Evolutionary conservation across 495 filamentous ascomycete species (phyloP), one percentile per base, ranked within the genome.

Genomic region (Podospora sp.): DNA sequence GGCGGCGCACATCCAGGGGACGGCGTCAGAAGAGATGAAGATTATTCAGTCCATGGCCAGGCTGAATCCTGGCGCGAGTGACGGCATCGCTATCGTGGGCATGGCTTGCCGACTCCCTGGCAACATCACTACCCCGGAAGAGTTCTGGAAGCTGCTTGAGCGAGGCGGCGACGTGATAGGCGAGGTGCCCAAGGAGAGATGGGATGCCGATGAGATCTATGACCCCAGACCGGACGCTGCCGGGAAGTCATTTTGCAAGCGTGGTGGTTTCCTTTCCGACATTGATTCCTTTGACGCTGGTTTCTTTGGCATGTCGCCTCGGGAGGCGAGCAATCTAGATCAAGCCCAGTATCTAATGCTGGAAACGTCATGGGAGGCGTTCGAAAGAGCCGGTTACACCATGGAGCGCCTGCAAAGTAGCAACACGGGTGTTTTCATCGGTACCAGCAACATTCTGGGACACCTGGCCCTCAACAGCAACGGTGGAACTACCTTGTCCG

Each of bases 261-360:
- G 36, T 25, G 67, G 69, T 24, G 69, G 69, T 2, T 71, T 71
- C 51, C 65, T 62, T 29, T 12, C 49, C 35, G 51, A 35, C 14
- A 25, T 73, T 27, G 24, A 67, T 46, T 58, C 60, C 21, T 80
- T 80, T 59, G 80, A 82, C 58, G 35, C 70, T 9, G 68, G 69
- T 8, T 80, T 82, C 70, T 82, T 82, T 67, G 72, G 72, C 25
- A 76, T 82, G 55, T 76, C 74, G 9, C 78, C 78, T 14, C 73
- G 75, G 6, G 80, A 82, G 66, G 79, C 79, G 40, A 51, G 46
- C 6, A 51, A 69, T 26, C 65, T 73, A 40, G 79, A 81, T 62
- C 78, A 79, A 1, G 59, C 66, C 12, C 79, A 80, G 33, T 70
- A 76, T 20, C 55, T 81, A 33, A 75, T 77, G 22, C 62, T 82